phyloP scores from a whole-genome alignment of 2,329 filamentous ascomycete species.

The Sclerotinia trifoliorum region DNA sequence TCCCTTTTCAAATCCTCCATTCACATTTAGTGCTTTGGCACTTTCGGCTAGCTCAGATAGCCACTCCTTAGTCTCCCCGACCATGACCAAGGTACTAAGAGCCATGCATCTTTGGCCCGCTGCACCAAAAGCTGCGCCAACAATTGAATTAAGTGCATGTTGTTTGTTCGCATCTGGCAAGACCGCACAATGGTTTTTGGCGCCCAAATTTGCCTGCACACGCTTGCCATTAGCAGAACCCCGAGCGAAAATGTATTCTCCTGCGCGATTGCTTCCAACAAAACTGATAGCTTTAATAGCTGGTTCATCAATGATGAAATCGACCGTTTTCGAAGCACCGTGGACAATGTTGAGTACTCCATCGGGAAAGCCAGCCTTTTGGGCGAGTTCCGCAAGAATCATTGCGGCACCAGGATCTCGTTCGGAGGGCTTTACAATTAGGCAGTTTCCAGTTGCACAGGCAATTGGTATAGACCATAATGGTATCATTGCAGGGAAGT shows the following conservation, averaged over 20 bases:
- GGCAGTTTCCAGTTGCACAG: constrained; percentile 78
- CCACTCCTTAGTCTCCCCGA: constrained; percentile 84
- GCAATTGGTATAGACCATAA: constrained; percentile 89
- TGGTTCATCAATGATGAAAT: constrained; percentile 84
- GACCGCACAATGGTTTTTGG: constrained; percentile 85
- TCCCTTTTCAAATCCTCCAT: constrained; percentile 78
- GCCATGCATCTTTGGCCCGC: constrained; percentile 88
- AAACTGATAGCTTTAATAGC: constrained; percentile 85
- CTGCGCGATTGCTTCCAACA: constrained; percentile 83
- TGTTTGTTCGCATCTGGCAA: constrained; percentile 89
- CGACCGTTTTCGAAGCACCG: constrained; percentile 75
- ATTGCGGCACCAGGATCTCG: constrained; percentile 80
- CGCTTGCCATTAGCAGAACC: constrained; percentile 84
- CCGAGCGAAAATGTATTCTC: constrained; percentile 79
- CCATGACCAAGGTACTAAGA: constrained; percentile 76
- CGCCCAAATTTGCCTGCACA: constrained; percentile 82
- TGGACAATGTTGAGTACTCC: constrained; percentile 84
- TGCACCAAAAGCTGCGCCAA: constrained; percentile 80
- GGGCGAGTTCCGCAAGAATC: constrained; percentile 77
- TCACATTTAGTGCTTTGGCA: constrained; percentile 69
- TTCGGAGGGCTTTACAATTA: constrained; percentile 84
- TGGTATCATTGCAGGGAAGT: constrained; percentile 91
- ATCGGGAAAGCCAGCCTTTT: constrained; percentile 77
- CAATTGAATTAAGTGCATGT: constrained; percentile 79
- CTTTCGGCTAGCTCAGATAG: constrained; percentile 73